Evolutionary conservation across 1,284 basidiomycete genomes (phyloP), one percentile per base, ranked within the genome.

Genomic region (Coniferiporia sulphurascens): DNA sequence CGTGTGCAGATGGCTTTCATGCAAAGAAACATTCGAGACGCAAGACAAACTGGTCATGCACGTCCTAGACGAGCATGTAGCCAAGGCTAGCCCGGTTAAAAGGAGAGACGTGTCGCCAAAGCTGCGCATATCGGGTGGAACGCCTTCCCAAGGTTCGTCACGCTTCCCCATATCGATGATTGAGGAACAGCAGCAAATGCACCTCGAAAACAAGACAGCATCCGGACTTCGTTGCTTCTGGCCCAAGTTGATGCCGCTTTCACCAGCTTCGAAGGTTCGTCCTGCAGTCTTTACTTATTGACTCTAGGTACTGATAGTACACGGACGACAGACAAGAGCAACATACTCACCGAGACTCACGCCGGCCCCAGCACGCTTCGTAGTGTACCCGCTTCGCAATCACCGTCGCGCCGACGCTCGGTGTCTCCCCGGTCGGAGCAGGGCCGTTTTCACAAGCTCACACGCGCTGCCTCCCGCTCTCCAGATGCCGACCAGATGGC

Each of bases 1-100:
- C 52, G 61, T 54, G 27, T 68, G 67, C 52, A 63, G 54, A 44
- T 68, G 65, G 67, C 64, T 63, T 7, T 64, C 63, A 64, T 68
- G 67, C 27, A 62, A 61, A 35, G 54, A 52, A 38, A 52, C 61
- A 21, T 65, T 65, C 10, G 56, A 56, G 1, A 46, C 49, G 1
- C 48, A 62, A 12, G 44, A 64, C 8, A 59, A 56, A 19, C 58
- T 68, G 17, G 63, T 62, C 12, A 51, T 53, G 27, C 67, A 68
- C 55, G 65, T 68, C n/a, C 50, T 68, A 32, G 53, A 56, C 9
- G 48, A 59, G 13, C 67, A 68, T 50, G 54, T 68, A 41, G 54
- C 63, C n/a, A 65, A 58, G 7, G 64, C 65, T 4, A 52, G 58
- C 2, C 67, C 67, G 19, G 58, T 68, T 5, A 66, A 57, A 21